phyloP scores from a whole-genome alignment of 805 yeast species.

The Teunomyces funiuensis region DNA sequence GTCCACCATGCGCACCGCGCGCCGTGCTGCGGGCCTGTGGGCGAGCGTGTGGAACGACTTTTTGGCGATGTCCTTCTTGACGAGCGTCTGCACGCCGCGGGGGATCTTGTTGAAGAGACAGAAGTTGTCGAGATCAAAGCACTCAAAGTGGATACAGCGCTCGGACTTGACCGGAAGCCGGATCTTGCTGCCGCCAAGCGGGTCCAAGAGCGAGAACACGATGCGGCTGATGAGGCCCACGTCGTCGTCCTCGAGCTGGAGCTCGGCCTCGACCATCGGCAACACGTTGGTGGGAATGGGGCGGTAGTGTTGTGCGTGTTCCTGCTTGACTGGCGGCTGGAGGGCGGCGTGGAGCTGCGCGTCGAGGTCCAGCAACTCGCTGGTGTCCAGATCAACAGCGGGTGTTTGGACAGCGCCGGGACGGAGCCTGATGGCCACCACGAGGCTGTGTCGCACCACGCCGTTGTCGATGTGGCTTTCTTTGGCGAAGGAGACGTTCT shows the following conservation, averaged over 20 bases:
- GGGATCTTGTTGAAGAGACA: conserved; percentile 39
- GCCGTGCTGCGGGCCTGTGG: not conserved
- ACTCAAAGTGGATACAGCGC: conserved; percentile 41
- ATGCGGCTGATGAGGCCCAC: conserved; percentile 36
- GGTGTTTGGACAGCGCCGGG: not conserved
- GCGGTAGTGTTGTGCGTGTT: conserved; percentile 14
- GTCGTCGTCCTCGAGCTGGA: conserved; percentile 30
- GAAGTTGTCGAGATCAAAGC: conserved; percentile 44
- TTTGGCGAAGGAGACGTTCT: not conserved
- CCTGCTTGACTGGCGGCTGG: not conserved
- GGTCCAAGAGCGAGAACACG: conserved; percentile 40
- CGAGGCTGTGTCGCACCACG: conserved; percentile 1
- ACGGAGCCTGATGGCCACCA: not conserved
- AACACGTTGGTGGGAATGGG: conserved; percentile 29
- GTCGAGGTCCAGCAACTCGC: not conserved
- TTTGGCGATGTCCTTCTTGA: conserved; percentile 23
- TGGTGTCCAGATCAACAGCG: not conserved
- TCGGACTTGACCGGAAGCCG: conserved; percentile 40
- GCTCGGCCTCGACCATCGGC: conserved; percentile 28
- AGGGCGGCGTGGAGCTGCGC: not conserved
- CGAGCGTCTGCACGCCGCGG: conserved; percentile 24
- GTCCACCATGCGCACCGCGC: conserved; percentile 4
- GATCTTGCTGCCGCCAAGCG: conserved; percentile 39
- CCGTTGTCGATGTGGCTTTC: not conserved
- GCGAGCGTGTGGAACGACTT: conserved; percentile 6